Percentiles rank a stretch among this genome's conserved stretches.
Evolutionary conservation across 169 alveolate species (phyloP).

Genomic region (Blepharisma undulans): DNA sequence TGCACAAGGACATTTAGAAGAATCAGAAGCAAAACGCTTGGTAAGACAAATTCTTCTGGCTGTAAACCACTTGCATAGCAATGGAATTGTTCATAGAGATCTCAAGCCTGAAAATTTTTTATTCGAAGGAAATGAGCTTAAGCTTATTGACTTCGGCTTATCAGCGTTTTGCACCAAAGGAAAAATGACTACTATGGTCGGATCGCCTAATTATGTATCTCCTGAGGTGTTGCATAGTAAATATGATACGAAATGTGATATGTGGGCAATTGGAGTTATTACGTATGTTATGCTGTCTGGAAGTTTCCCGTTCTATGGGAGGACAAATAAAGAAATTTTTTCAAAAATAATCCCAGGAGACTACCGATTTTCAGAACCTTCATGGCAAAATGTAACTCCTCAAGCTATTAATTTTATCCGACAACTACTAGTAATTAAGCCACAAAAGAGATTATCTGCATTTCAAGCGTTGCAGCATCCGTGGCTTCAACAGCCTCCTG

Average conservation of each 20-base stretch:
- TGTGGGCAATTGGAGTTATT: slow-evolving; percentile 46
- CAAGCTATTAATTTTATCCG: slow-evolving; percentile 57
- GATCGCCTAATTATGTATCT: slow-evolving; percentile 34
- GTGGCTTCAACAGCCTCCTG: slow-evolving; percentile 58
- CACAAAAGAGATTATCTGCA: slow-evolving; percentile 83
- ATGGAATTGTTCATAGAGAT: slow-evolving; percentile 70
- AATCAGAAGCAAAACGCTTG: slow-evolving; percentile 44
- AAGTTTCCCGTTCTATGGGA: slow-evolving; percentile 29
- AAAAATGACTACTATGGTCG: background rate
- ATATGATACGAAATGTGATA: slow-evolving; percentile 42
- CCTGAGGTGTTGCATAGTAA: slow-evolving; percentile 48
- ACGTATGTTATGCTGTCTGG: slow-evolving; percentile 44
- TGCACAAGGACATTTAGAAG: slow-evolving; percentile 33
- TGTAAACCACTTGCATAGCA: slow-evolving; percentile 57
- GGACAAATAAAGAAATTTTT: background rate
- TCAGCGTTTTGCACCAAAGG: background rate
- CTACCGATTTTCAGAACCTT: background rate
- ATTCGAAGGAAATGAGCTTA: slow-evolving; percentile 36
- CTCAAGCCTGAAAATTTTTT: slow-evolving; percentile 71
- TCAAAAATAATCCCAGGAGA: background rate
- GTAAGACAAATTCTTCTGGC: slow-evolving; percentile 53
- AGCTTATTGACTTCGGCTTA: slow-evolving; percentile 3
- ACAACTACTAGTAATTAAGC: slow-evolving; percentile 79
- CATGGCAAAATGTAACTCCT: slow-evolving; percentile 6
- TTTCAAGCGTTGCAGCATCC: slow-evolving; percentile 79